Conservation (phyloP, 192 early-diverging fungal species). For the Pilobolus umbonatus region DNA sequence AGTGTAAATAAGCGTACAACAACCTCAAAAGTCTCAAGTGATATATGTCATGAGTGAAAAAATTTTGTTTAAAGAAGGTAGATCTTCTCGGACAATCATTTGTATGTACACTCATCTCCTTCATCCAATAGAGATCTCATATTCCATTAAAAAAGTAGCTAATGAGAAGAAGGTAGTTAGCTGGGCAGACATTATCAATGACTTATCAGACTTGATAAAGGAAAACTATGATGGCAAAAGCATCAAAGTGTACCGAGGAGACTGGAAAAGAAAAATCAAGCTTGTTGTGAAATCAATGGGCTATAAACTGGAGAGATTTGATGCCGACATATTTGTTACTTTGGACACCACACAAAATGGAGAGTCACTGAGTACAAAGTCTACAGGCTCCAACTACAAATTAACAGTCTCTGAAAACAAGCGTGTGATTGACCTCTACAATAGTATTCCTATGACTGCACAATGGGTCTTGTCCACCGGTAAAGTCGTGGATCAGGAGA, state of each 20-base stretch:
- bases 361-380: not conserved
- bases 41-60: slow-evolving; percentile 9
- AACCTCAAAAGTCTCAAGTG: too few species aligned
- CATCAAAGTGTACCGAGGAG: slow-evolving; percentile 4
- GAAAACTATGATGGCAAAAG: slow-evolving; percentile 4
- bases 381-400: slow-evolving; percentile 2
- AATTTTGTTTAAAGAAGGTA: slow-evolving; percentile 14
- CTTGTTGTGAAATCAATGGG: not conserved
- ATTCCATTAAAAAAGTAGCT: not conserved
- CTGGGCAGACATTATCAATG: not conserved
- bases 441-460: not conserved
- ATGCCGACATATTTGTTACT: slow-evolving; percentile 1
- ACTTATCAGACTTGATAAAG: not conserved
- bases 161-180: slow-evolving; percentile 1
- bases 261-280: slow-evolving; percentile 3
- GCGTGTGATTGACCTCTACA: not conserved
- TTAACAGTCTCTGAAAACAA: not conserved
- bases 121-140: slow-evolving; percentile 1
- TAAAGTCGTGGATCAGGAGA: not conserved
- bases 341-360: not conserved
- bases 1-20: too few species aligned
- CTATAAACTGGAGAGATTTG: not conserved
- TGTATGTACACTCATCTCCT: not conserved
- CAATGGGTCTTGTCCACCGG: slow-evolving; percentile 8
- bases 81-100: not conserved